phyloP scores from a whole-genome alignment of 768 basidiomycete genomes.

The Suillus sp. region DNA sequence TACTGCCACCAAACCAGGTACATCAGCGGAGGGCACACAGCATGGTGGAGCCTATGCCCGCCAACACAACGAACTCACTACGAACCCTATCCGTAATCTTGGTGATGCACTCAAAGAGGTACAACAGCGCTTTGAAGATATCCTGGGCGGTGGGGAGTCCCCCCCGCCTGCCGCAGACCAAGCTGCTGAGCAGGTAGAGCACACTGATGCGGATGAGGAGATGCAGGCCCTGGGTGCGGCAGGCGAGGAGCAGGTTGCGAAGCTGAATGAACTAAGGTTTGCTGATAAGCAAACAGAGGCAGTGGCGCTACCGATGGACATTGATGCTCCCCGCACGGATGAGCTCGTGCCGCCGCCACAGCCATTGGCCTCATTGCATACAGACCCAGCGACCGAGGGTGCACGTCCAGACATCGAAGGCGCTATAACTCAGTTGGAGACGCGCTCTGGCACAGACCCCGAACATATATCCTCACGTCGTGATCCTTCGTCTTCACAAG shows the following conservation, averaged over 20 bases:
- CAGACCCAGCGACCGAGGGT: conserved; percentile 31
- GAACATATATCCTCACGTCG: conserved; percentile 17
- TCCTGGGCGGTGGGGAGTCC: conserved; percentile 51
- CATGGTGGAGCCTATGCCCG: conserved; percentile 45
- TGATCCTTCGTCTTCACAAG: conserved; percentile 32
- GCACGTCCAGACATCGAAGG: conserved; percentile 43
- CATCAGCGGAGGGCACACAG: conserved; percentile 46
- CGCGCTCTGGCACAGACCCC: conserved; percentile 13
- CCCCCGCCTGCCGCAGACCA: conserved; percentile 35
- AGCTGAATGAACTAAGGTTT: conserved; percentile 78
- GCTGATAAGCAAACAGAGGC: conserved; percentile 54
- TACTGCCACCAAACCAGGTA: conserved; percentile 29
- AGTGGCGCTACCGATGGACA: conserved; percentile 48
- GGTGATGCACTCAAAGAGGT: conserved; percentile 86
- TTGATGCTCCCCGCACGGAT: conserved; percentile 45
- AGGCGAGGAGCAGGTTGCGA: conserved; percentile 79
- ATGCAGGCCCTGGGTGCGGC: conserved; percentile 92
- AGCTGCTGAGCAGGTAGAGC: conserved; percentile 65
- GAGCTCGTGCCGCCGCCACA: conserved; percentile 18
- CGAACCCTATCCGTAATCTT: conserved; percentile 72
- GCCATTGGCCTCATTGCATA: conserved; percentile 29
- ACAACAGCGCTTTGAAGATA: conserved; percentile 81
- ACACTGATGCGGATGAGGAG: conserved; percentile 69
- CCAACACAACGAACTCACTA: conserved; percentile 38
- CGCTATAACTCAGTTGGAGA: conserved; percentile 43